phyloP scores from a whole-genome alignment of 2,329 filamentous ascomycete species.

The Verticillium longisporum region DNA sequence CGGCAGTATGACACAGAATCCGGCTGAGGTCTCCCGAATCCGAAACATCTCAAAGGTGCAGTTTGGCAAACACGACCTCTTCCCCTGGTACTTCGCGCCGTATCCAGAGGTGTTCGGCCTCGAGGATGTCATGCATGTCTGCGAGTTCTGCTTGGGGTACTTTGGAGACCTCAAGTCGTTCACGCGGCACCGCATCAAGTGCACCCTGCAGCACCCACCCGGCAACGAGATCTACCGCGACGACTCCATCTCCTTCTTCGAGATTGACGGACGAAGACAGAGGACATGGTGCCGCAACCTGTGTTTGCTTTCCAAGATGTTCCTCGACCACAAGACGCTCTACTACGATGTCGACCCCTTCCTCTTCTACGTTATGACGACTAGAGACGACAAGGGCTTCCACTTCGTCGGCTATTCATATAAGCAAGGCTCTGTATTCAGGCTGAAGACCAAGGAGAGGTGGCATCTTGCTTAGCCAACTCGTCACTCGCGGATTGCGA shows the following conservation, averaged over 20 bases:
- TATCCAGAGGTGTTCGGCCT: conserved; percentile 87
- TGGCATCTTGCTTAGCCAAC: no score
- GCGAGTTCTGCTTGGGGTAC: conserved; percentile 94
- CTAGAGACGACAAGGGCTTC: conserved; percentile 78
- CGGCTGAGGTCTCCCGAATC: conserved; percentile 91
- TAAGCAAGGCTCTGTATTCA: no score
- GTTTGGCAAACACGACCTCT: conserved; percentile 86
- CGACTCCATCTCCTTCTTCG: conserved; percentile 89
- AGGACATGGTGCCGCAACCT: conserved; percentile 95
- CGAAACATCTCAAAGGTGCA: no score
- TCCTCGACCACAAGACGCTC: conserved; percentile 94
- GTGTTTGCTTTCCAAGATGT: conserved; percentile 90
- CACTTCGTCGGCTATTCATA: conserved; percentile 98
- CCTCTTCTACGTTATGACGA: conserved; percentile 96
- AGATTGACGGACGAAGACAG: conserved; percentile 91
- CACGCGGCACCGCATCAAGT: conserved; percentile 79
- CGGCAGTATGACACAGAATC: conserved; percentile 98
- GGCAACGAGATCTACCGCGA: conserved; percentile 98
- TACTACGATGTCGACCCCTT: conserved; percentile 99
- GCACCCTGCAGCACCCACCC: conserved; percentile 82
- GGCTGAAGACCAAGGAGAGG: no score
- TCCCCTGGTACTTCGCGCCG: conserved; percentile 98
- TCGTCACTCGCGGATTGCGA: no score
- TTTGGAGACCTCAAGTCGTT: conserved; percentile 81
- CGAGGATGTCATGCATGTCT: conserved; percentile 88